These are phyloP conservation scores for Talaromyces sp. DNA, from an alignment of 2,329 filamentous ascomycete genomes.

Conservation along the genomic window DNA sequence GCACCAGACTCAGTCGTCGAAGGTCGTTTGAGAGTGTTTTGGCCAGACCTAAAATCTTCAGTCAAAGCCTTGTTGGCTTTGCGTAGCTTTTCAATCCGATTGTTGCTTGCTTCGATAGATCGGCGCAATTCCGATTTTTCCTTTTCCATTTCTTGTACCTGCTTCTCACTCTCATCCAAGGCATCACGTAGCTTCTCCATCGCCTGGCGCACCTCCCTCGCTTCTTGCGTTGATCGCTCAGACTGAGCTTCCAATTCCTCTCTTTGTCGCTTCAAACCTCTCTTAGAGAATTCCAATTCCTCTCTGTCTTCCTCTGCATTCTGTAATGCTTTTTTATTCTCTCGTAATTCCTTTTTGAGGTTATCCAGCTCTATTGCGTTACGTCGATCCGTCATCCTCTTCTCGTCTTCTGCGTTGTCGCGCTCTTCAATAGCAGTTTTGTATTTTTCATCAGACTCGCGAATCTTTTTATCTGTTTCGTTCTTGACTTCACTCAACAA, in stretches of 20 bases:
- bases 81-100: slow-evolving; percentile 72
- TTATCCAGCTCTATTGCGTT: slow-evolving; percentile 83
- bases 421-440: slow-evolving; percentile 90
- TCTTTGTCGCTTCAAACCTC: slow-evolving; percentile 67
- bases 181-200: slow-evolving; percentile 74
- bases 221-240: slow-evolving; percentile 66
- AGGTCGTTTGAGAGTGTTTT: slow-evolving; percentile 34
- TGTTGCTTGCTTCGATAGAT: slow-evolving; percentile 71
- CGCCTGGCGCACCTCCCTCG: slow-evolving; percentile 68
- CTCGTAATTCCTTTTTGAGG: slow-evolving; percentile 69
- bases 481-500: slow-evolving; percentile 82
- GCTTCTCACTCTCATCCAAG: slow-evolving; percentile 81
- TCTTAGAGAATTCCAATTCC: slow-evolving; percentile 68
- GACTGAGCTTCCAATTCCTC: slow-evolving; percentile 72
- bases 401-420: slow-evolving; percentile 87
- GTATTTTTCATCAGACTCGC: slow-evolving; percentile 84
- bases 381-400: slow-evolving; percentile 69
- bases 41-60: slow-evolving; percentile 53
- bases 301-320: slow-evolving; percentile 69
- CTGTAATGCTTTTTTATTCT: slow-evolving; percentile 73
- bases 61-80: slow-evolving; percentile 61
- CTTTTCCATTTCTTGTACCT: slow-evolving; percentile 77
- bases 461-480: slow-evolving; percentile 72
- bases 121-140: slow-evolving; percentile 72
- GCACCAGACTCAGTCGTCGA: slow-evolving; percentile 37